Evolutionary conservation across 2,329 filamentous ascomycete genomes (phyloP).

Genomic region (Diplodia scrobiculata): DNA sequence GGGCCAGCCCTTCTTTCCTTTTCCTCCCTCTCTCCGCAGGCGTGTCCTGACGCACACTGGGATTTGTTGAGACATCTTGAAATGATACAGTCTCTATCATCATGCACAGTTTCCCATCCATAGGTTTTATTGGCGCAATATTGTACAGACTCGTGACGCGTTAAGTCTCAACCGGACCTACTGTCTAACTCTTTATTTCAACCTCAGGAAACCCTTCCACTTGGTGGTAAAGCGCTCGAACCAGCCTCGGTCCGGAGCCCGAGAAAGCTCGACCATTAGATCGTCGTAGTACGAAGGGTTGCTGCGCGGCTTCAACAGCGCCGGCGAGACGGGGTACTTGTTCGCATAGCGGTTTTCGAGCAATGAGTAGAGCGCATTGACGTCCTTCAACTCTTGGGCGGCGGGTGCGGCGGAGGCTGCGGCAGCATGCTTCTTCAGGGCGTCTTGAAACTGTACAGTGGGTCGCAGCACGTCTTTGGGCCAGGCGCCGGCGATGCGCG

Average conservation of each 20-base stretch:
- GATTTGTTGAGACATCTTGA: neutral
- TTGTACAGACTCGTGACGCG: slow-evolving; percentile 2
- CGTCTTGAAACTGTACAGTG: slow-evolving; percentile 49
- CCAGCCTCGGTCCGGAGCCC: slow-evolving; percentile 43
- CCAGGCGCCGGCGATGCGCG: slow-evolving; percentile 54
- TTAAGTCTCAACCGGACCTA: neutral
- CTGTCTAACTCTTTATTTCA: slow-evolving; percentile 28
- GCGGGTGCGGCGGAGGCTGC: slow-evolving; percentile 30
- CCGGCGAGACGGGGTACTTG: slow-evolving; percentile 39
- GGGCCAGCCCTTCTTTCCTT: neutral
- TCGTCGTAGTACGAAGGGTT: slow-evolving; percentile 43
- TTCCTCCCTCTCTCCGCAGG: neutral
- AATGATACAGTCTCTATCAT: neutral
- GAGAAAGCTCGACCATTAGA: slow-evolving; percentile 43
- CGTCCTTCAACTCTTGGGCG: slow-evolving; percentile 48
- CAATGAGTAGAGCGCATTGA: slow-evolving; percentile 63
- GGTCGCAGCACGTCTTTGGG: slow-evolving; percentile 55
- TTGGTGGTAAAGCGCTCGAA: slow-evolving; percentile 41
- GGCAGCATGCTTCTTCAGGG: slow-evolving; percentile 47
- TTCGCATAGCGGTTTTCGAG: slow-evolving; percentile 61
- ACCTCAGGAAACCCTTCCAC: slow-evolving; percentile 46
- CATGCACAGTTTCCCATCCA: neutral
- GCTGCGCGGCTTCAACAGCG: slow-evolving; percentile 39
- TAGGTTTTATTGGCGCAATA: slow-evolving; percentile 3
- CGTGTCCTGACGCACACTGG: neutral